These are phyloP conservation scores for Nepenthes mirabilis DNA, from an alignment of 148 eudicot species.

Conservation along the genomic window DNA sequence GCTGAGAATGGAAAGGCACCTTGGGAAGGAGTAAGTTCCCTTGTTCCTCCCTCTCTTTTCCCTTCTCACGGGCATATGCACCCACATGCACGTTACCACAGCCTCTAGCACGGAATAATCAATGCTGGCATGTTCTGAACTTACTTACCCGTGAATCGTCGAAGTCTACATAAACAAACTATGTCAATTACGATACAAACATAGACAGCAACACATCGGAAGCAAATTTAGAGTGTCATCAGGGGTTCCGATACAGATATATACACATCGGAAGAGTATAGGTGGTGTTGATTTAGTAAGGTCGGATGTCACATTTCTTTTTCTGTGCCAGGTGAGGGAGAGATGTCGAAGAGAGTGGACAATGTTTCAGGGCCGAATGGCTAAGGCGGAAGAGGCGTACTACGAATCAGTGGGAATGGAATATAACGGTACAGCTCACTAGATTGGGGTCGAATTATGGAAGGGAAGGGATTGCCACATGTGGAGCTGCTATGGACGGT, in stretches of 20 bases:
- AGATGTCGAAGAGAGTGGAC: conserved; percentile 78
- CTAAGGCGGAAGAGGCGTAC: conserved; percentile 7
- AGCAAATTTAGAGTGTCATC: too few species aligned
- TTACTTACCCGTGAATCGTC: neutral
- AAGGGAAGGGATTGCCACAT: too few species aligned
- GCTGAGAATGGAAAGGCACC: conserved; percentile 51
- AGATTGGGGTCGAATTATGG: neutral
- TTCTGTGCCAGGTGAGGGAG: conserved; percentile 24
- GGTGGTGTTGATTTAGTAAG: neutral
- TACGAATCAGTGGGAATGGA: conserved; percentile 1
- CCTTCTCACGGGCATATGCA: too few species aligned
- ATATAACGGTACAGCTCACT: neutral
- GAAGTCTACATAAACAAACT: too few species aligned
- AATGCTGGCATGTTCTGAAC: neutral
- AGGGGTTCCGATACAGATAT: too few species aligned
- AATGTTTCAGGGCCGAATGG: conserved; percentile 55
- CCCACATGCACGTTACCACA: too few species aligned
- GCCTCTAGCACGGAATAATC: too few species aligned
- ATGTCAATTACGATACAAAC: too few species aligned
- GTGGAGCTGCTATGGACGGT: too few species aligned
- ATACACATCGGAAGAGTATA: too few species aligned
- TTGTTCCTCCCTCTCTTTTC: neutral
- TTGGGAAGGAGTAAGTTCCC: conserved; percentile 63
- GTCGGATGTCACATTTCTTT: neutral
- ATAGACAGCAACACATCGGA: too few species aligned